Evolutionary conservation across 352 stramenopile genomes (phyloP).

Genomic region (Phytophthora citrophthora): DNA sequence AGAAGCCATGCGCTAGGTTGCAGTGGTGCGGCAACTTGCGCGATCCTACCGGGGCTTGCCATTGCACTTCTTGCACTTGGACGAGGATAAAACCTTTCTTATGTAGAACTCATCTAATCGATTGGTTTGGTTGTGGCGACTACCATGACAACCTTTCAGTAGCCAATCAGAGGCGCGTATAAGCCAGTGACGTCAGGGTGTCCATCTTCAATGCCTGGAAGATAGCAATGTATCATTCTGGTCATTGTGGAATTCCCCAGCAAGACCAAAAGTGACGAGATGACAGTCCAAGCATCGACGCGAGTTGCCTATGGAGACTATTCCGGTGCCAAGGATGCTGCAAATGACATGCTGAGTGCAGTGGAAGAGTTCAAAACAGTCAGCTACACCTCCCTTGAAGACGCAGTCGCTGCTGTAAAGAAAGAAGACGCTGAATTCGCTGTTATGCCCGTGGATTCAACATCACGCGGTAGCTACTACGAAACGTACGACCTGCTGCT

Average conservation of each 20-base stretch:
- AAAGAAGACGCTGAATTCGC: slow-evolving; percentile 92
- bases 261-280: slow-evolving; percentile 4
- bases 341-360: slow-evolving; percentile 15
- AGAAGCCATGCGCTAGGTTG: no score
- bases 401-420: slow-evolving; percentile 61
- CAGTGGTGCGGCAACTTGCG: no score
- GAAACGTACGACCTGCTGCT: slow-evolving; percentile 94
- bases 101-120: slow-evolving; percentile 15
- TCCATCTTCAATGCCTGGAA: slow-evolving; percentile 18
- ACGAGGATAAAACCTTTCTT: no score
- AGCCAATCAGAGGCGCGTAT: slow-evolving; percentile 20
- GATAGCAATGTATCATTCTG: background rate
- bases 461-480: slow-evolving; percentile 94
- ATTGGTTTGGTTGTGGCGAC: slow-evolving; percentile 18
- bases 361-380: slow-evolving; percentile 19
- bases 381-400: slow-evolving; percentile 39
- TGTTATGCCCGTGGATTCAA: slow-evolving; percentile 96
- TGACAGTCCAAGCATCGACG: slow-evolving; percentile 15
- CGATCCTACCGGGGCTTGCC: no score
- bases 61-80: no score
- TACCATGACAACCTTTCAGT: slow-evolving; percentile 8
- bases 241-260: slow-evolving; percentile 21
- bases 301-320: slow-evolving; percentile 19
- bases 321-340: slow-evolving; percentile 20
- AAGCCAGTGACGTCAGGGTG: slow-evolving; percentile 11